Conservation (phyloP, 2,329 filamentous ascomycete species). For the Colletotrichum cordylinicola region DNA sequence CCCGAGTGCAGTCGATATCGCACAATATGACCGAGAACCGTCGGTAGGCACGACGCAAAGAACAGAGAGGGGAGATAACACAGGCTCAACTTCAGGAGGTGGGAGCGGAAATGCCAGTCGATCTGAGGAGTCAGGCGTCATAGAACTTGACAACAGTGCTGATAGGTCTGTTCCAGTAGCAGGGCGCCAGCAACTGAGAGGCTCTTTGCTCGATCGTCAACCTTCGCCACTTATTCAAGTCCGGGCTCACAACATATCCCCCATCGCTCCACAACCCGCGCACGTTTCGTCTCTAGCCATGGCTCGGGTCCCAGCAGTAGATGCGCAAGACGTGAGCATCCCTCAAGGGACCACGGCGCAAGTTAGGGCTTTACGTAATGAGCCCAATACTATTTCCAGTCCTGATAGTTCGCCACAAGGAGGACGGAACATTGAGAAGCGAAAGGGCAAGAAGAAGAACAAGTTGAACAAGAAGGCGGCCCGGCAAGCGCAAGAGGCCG, state of each 20-base stretch:
- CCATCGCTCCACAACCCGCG: slow-evolving; percentile 76
- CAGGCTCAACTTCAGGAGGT: slow-evolving; percentile 40
- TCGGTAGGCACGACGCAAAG: slow-evolving; percentile 20
- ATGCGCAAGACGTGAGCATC: slow-evolving; percentile 33
- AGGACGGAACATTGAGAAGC: slow-evolving; percentile 53
- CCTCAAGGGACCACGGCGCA: slow-evolving; percentile 55
- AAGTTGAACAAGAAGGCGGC: slow-evolving; percentile 58
- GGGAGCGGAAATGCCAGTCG: slow-evolving; percentile 46
- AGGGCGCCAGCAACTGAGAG: slow-evolving; percentile 12
- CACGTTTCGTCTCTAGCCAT: slow-evolving; percentile 67
- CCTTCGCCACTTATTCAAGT: slow-evolving; percentile 65
- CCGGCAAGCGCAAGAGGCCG: slow-evolving; percentile 50
- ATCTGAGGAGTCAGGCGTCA: slow-evolving; percentile 43
- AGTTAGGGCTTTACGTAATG: slow-evolving; percentile 61
- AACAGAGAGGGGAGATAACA: slow-evolving; percentile 1
- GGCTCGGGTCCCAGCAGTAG: slow-evolving; percentile 39
- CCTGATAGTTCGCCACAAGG: slow-evolving; percentile 66
- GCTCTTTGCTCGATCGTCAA: slow-evolving; percentile 31
- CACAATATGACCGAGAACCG: slow-evolving; percentile 5
- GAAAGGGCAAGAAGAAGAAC: slow-evolving; percentile 54
- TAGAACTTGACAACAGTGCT: slow-evolving; percentile 23
- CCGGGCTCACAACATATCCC: slow-evolving; percentile 75
- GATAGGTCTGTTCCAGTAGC: slow-evolving; percentile 20
- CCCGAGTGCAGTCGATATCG: not conserved
- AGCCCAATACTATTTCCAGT: slow-evolving; percentile 55